phyloP scores from a whole-genome alignment of 768 basidiomycete species.

The Neoboletus magnificus region DNA sequence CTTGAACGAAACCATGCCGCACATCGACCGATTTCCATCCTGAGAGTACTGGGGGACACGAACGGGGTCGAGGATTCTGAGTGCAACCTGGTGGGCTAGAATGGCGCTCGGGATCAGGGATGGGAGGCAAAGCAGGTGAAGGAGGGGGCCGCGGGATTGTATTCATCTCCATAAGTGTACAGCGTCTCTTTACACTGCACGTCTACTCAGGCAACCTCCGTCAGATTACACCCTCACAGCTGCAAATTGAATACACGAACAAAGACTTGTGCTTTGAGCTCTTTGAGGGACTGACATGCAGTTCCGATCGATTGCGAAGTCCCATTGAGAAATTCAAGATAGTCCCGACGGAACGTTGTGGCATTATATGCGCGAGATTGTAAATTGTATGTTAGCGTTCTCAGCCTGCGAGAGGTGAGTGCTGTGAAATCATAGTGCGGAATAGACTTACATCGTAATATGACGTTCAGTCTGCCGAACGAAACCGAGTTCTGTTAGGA shows the following conservation, averaged over 20 bases:
- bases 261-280: neutral
- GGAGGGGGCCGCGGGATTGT: no score
- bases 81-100: no score
- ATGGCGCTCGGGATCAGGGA: no score
- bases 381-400: no score
- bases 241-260: neutral
- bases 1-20: neutral
- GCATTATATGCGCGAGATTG: no score
- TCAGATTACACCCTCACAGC: neutral
- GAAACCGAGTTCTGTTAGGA: neutral
- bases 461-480: neutral
- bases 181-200: neutral
- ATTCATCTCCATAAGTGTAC: no score
- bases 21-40: neutral
- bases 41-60: neutral
- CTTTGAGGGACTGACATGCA: neutral
- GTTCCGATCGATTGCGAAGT: neutral
- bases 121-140: no score
- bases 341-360: no score
- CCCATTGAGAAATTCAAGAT: neutral
- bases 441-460: neutral
- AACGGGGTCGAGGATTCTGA: neutral
- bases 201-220: neutral
- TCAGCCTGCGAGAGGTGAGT: no score
- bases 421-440: neutral